Evolutionary conservation across 129 eudicot genomes (phyloP), one percentile per base, ranked within the genome.

Genomic region (Calendula officinalis): DNA sequence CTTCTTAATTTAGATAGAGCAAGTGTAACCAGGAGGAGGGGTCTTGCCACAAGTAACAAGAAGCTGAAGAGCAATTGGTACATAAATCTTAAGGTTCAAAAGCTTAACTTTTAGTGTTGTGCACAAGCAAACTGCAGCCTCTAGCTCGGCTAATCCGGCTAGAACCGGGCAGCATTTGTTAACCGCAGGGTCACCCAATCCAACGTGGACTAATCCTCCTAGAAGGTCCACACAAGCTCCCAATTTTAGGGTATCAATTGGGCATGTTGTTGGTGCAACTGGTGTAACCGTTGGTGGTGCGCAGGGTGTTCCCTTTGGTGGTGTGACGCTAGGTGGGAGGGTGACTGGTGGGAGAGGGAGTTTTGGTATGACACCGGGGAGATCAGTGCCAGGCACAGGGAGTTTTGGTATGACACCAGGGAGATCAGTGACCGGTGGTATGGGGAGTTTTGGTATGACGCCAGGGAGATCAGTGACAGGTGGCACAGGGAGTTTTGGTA

Each of bases 1-100:
- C 64, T 44, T 64, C 37, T 32, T 37, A 38, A 56, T 30, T 73
- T 81, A 90, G 74, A 83, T 62, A 67, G 91, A 62, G 82, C 97
- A 90, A 73, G 95, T 90, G 91, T 48, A 90, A 52, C 95, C 97
- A 39, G 95, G 84, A 52, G 97, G 97, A 42, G 95, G 89, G 15
- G 85, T 73, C 85, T 90, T 80, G 22, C 97, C 97, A 75, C 95
- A 86, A 79, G 90, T 75, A 70, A 73, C 72, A 59, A 91, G 92
- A 37, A 91, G 81, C 75, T 86, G 77, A 67, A 91, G 85, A 75
- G 95, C 97, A 68, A 91, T 2, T 1, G 97, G 97, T 3, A 86
- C 50, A 57, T 27, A 78, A 5, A 86, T 13, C 0, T 91, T 76
- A 9, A 91, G 79, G 70, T 86, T 84, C 8, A 91, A 76, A n/a